A percentile compares a stretch with the other conserved stretches of the same genome.
These are phyloP conservation scores for Leccinum griseonigrum DNA, from an alignment of 1,284 basidiomycete species.

Conservation along the genomic window DNA sequence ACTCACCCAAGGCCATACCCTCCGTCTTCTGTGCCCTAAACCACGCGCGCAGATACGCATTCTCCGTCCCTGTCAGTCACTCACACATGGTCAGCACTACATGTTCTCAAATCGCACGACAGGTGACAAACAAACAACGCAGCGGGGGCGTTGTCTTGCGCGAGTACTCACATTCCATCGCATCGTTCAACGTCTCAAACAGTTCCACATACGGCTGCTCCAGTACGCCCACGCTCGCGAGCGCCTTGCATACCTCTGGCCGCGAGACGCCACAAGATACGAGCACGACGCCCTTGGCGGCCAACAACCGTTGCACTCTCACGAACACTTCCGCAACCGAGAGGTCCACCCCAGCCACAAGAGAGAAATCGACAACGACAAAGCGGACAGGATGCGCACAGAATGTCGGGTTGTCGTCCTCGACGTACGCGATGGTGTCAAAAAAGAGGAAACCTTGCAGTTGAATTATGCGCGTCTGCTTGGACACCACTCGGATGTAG, in stretches of 20 bases:
- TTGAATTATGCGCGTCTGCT: conserved; percentile 87
- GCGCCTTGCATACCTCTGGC: conserved; percentile 65
- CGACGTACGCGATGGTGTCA: conserved; percentile 89
- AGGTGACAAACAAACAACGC: conserved; percentile 1
- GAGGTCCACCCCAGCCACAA: conserved; percentile 91
- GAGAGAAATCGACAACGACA: conserved; percentile 81
- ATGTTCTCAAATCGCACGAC: neutral
- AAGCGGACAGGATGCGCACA: conserved; percentile 83
- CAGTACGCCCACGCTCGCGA: conserved; percentile 76
- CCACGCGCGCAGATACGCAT: conserved; percentile 79
- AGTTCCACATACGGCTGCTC: conserved; percentile 78
- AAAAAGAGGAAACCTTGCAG: conserved; percentile 97
- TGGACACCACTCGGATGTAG: conserved; percentile 89
- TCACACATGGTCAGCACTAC: conserved; percentile 15
- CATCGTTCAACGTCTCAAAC: conserved; percentile 85
- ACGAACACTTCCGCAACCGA: conserved; percentile 95
- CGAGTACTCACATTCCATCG: conserved; percentile 78
- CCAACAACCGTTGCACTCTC: conserved; percentile 81
- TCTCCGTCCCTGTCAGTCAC: conserved; percentile 73
- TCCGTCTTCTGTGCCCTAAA: conserved; percentile 62
- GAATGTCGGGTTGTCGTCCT: conserved; percentile 79
- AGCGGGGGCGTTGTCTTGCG: conserved; percentile 3
- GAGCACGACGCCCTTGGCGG: conserved; percentile 75
- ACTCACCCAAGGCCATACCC: conserved; percentile 35
- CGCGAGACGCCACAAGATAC: conserved; percentile 84